Evolutionary conservation across 2,329 filamentous ascomycete species (phyloP).

Genomic region (Aphanocladium album): DNA sequence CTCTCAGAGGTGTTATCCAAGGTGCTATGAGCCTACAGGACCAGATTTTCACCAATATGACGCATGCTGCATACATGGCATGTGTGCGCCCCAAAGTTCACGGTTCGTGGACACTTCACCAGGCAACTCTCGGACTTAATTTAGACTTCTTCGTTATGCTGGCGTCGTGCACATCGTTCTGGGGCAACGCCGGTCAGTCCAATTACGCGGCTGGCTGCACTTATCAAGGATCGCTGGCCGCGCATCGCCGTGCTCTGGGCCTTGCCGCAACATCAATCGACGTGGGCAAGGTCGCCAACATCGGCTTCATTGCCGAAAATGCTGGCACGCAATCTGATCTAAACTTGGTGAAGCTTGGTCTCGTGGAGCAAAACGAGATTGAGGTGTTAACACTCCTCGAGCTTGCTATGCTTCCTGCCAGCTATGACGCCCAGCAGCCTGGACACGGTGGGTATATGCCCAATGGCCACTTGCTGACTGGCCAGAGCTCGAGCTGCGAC

Average conservation of each 20-base stretch:
- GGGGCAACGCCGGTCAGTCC: conserved; percentile 28
- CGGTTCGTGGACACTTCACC: conserved; percentile 30
- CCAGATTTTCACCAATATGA: too few relatives aligned
- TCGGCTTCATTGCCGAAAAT: conserved; percentile 27
- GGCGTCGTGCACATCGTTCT: conserved; percentile 26
- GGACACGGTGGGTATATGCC: too few relatives aligned
- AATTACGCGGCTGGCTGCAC: conserved; percentile 36
- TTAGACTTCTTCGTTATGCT: conserved; percentile 32
- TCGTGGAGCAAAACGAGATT: too few relatives aligned
- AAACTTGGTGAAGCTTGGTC: too few relatives aligned
- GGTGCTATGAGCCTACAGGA: conserved; percentile 28
- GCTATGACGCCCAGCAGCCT: too few relatives aligned
- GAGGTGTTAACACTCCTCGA: too few relatives aligned
- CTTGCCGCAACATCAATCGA: conserved; percentile 26
- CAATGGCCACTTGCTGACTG: too few relatives aligned
- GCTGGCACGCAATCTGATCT: neutral
- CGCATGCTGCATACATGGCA: neutral
- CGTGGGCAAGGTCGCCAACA: conserved; percentile 28
- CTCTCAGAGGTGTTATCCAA: conserved; percentile 33
- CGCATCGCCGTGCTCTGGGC: conserved; percentile 25
- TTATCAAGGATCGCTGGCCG: conserved; percentile 33
- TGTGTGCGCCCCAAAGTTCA: conserved; percentile 23
- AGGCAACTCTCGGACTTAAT: neutral
- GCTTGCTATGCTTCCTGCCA: too few relatives aligned
- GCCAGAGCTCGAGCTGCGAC: too few relatives aligned